Evolutionary conservation across 2,329 filamentous ascomycete species (phyloP).

Genomic region (Microascus cirrosus): DNA sequence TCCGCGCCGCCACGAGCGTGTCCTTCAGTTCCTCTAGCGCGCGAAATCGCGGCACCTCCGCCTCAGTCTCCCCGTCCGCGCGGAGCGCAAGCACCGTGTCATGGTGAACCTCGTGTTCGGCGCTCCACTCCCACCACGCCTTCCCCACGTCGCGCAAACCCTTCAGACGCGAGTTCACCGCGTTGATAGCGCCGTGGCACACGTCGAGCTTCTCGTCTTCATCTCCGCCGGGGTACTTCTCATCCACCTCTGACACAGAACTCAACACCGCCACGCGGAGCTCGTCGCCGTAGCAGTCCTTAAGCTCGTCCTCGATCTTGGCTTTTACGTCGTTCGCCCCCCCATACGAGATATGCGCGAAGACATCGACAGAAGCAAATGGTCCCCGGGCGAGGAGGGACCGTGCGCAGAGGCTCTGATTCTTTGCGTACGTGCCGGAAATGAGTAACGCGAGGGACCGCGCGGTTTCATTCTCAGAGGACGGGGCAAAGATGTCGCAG

Average conservation of each 20-base stretch:
- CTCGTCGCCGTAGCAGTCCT: constrained; percentile 7
- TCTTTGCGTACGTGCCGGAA: constrained; percentile 8
- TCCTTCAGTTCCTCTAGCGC: not conserved
- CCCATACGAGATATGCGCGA: constrained; percentile 8
- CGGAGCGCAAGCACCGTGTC: not conserved
- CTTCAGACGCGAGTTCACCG: not conserved
- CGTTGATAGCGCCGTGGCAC: not conserved
- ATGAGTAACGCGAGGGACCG: constrained; percentile 9
- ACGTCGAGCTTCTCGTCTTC: not conserved
- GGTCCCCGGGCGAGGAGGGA: constrained; percentile 2
- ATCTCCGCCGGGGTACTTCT: constrained; percentile 3
- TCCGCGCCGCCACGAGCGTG: not conserved
- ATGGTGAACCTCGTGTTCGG: not conserved
- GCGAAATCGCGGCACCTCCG: not conserved
- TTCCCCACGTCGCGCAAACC: not conserved
- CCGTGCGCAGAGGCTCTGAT: constrained; percentile 6
- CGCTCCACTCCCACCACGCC: not conserved
- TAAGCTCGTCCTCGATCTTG: constrained; percentile 5
- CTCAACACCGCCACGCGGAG: constrained; percentile 5
- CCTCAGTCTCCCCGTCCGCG: not conserved
- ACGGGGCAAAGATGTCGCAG: constrained; percentile 8
- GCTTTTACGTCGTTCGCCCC: constrained; percentile 1
- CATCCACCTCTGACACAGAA: not conserved
- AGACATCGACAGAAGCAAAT: constrained; percentile 8
- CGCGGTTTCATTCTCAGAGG: constrained; percentile 4